Evolutionary conservation across 1,284 basidiomycete genomes (phyloP), one percentile per base, ranked within the genome.

Genomic region (Dichomitus squalens): DNA sequence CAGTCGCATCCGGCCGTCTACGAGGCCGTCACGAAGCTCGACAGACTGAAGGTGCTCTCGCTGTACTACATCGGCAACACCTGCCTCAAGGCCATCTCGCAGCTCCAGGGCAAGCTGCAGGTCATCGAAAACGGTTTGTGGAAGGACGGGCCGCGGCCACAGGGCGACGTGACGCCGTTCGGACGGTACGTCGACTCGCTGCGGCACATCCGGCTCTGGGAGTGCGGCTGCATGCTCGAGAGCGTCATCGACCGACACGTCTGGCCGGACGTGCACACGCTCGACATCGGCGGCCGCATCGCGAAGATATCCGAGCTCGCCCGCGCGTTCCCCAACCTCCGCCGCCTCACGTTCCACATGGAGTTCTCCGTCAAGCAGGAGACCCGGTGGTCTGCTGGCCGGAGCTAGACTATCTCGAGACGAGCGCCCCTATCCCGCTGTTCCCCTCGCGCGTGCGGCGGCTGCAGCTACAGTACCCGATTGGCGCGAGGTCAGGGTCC

Each of bases 201-300:
- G 21, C 46, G 49, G 34, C 62, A 63, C 41, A 60, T 66, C 53
- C 63, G 65, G 53, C 57, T 66, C 36, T 66, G 63, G 63, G 63
- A 66, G 60, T 63, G 61, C 44, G 65, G 63, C 20, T 66, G 65
- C 53, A 64, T 66, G 58, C 60, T 66, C 49, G 65, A 64, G 53
- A 63, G 61, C 52, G 41, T 66, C 47, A 50, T 59, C 50, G 60
- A 63, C 57, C 50, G 55, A 18, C 56, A 61, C 52, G 53, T 64
- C 57, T 63, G 58, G 55, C 54, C 57, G 29, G 55, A 64, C 53
- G 57, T 66, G 23, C 61, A 63, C 55, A 61, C 59, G 34, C 63
- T 66, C 46, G 60, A 64, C 33, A 64, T 66, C 33, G 65, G 65
- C 44, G 65, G 65, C 9, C 61, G 65, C 34, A 60, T 66, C 21